Evolutionary conservation across 441 rosid species (phyloP), one percentile per base, ranked within the genome.

Genomic region (Adansonia grandidieri): DNA sequence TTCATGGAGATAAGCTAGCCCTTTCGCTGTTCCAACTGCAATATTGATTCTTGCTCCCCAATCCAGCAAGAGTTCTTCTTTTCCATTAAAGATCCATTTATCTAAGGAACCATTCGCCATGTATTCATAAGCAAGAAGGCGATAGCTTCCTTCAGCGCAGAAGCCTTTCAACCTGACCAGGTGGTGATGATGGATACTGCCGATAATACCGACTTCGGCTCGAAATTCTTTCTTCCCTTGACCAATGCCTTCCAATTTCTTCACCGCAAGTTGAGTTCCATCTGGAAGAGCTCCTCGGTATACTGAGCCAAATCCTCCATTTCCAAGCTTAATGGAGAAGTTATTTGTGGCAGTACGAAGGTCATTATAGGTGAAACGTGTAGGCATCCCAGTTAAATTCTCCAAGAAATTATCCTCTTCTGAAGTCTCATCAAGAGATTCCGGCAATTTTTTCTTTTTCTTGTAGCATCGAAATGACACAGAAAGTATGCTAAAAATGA

Each of bases 231-330:
- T 96, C 88, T 87, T 94, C 0, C 98, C 97, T 71, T 96, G 99
- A 71, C 97, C 95, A 10, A 96, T 86, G 54, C 96, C 91, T 89
- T 96, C 97, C 79, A 96, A 80, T 84, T 96, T 91, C 94, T 96
- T 96, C 68, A 94, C 96, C 5, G 99, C 97, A 42, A 96, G 11
- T 19, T 80, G 87, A 17, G 95, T 89, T 45, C 97, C 97, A 83
- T 91, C 97, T 0, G 90, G 89, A 11, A 96, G 93, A 81, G 77
- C 68, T 2, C 98, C 98, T 76, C 80, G 86, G 71, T 94, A 96
- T 53, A 96, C 98, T 0, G 97, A 91, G 24, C 99, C 98, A 69
- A 96, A 96, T 60, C 99, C 98, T 40, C 98, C 98, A n/a, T 89
- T 95, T 45, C 98, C 98, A 48, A 96, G 91, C 89, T 88, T 93